These are phyloP conservation scores for Priceomyces castillae DNA, from an alignment of 805 yeast genomes.

Conservation along the genomic window DNA sequence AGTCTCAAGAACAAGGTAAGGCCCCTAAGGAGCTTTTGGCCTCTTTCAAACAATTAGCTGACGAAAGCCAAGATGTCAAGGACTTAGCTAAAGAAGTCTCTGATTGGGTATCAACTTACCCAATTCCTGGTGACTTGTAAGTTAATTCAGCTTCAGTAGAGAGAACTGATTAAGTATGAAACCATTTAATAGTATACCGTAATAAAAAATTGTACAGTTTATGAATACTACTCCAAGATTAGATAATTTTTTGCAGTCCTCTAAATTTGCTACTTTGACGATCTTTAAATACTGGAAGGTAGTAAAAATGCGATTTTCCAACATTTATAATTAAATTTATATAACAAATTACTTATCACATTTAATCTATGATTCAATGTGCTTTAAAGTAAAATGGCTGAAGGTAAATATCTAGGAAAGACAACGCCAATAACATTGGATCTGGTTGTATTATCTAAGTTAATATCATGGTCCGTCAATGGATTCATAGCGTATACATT, in stretches of 20 bases:
- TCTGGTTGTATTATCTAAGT: slow-evolving; percentile 7
- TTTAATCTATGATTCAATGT: neutral
- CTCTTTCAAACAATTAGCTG: slow-evolving; percentile 69
- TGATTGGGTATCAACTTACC: slow-evolving; percentile 70
- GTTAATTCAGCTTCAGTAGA: neutral
- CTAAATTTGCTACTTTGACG: neutral
- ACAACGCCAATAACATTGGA: neutral
- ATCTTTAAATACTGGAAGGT: neutral
- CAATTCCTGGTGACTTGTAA: slow-evolving; percentile 79
- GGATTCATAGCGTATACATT: slow-evolving; percentile 78
- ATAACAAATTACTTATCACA: neutral
- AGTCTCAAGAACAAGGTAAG: slow-evolving; percentile 55
- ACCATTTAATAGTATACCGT: neutral
- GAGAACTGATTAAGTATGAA: too few relatives aligned
- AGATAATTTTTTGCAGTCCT: neutral
- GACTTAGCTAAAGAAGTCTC: slow-evolving; percentile 63
- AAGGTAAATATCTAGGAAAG: neutral
- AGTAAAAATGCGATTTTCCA: neutral
- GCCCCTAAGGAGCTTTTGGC: slow-evolving; percentile 60
- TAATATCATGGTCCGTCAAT: slow-evolving; percentile 75
- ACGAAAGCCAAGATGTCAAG: slow-evolving; percentile 58
- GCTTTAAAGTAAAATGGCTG: neutral
- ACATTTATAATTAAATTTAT: neutral
- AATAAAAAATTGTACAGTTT: neutral
- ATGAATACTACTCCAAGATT: too few relatives aligned